Base-by-base conservation (phyloP, 1,284 basidiomycete species). In the Heterobasidion annosum region DNA sequence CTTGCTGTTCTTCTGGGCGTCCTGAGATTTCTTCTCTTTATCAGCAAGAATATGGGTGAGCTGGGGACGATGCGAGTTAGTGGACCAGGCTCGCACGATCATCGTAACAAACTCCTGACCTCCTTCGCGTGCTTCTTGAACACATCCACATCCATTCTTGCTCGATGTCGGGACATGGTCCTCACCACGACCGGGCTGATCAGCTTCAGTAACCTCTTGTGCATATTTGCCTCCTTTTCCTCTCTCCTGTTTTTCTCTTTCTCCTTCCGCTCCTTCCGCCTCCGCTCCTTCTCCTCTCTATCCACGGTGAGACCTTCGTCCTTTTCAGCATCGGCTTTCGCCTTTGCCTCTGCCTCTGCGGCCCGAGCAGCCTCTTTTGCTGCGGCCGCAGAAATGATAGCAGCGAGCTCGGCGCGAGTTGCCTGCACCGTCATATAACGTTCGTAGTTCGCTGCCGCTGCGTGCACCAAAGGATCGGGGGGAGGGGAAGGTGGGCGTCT, bases 61-160 rank as follows among this genome's bases (percentile, higher is more conserved):
- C 87, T 91, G 61, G 0, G 37, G 43, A 44, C 53, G 44, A 45
- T 37, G 5, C 4, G 16, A 19, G 51, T 35, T 13, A 44, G 19
- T 70, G 37, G 4, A 25, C 25, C 25, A 25, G 3, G 3, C 25
- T 25, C 5, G 25, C 25, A 25, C 25, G 25, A 25, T 25, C 25
- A 5, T 25, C 25, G 25, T 25, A 25, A 25, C 25, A 25, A 25
- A 25, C 25, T 25, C 25, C 58, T 45, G 60, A 93, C 94, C 80
- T 98, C 93, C 66, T 93, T 93, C 6, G 97, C 96, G 65, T 97
- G 85, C 65, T 87, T 88, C 77, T 99, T 99, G 78, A 99, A 98
- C 52, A 78, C 71, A 4, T 97, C 93, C 54, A 83, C 81, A 54
- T 91, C 87, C 70, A 98, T 79, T 56, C 83, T 73, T 55, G 87